Base-by-base conservation (phyloP, 768 basidiomycete species). In the Kwoniella europaea region DNA sequence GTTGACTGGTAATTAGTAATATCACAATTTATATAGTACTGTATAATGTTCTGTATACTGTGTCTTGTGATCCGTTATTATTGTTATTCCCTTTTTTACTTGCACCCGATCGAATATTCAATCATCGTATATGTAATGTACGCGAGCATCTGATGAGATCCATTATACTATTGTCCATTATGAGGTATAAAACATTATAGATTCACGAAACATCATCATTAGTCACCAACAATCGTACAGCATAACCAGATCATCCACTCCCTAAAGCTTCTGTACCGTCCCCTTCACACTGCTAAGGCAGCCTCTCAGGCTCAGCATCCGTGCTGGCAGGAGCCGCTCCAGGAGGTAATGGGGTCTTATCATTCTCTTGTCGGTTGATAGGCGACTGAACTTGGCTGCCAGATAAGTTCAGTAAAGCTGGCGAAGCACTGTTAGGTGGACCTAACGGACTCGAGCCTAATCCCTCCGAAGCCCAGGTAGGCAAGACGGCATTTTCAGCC, bases 251-350 rank as follows among this genome's bases (percentile, higher is more conserved):
- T 24, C 24, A 24, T 24, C 24, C 24, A 24, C 24, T 24, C 24
- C 24, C 24, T 24, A 24, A 24, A 24, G 24, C 24, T 24, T 24
- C 24, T 24, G 24, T 24, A 24, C 44, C 44, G 44, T 44, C 44
- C 44, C 10, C 44, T 44, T 44, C 15, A 10, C 44, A 44, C 44
- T 10, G 15, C 44, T 44, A 44, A 13, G 55, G 43, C 29, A 58
- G 46, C 57, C 73, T 67, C 69, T 77, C 76, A 13, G 76, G 76
- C 61, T 77, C 76, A 6, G 68, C 71, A 15, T 50, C 57, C n/a
- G 72, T 53, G 22, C 57, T 62, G 10, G 75, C 73, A 43, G 77
- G 71, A 24, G 71, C 75, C 15, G 77, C 73, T 29, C 77, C 78
- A 18, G 78, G 74, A n/a, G 75, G 78, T 54, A 79, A 59, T 10